phyloP scores from a whole-genome alignment of 345 rosid genomes.

The Mallotus nudiflorus region DNA sequence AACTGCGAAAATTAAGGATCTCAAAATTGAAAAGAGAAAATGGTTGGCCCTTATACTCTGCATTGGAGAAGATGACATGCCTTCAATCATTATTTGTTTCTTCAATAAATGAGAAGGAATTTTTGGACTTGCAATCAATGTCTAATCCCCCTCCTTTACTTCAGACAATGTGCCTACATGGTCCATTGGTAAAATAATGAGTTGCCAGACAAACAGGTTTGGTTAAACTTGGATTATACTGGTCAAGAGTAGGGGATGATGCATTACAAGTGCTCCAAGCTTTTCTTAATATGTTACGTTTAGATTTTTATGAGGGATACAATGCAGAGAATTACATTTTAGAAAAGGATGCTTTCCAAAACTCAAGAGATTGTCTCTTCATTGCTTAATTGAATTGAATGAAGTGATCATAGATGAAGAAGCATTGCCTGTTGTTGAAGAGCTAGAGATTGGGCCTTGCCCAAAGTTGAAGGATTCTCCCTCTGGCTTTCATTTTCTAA shows the following conservation, averaged over 20 bases:
- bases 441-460: neutral
- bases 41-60: neutral
- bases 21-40: neutral
- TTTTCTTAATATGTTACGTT: neutral
- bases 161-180: neutral
- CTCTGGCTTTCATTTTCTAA: neutral
- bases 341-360: neutral
- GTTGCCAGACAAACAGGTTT: neutral
- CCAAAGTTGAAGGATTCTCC: neutral
- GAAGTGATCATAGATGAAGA: neutral
- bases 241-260: neutral
- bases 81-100: neutral
- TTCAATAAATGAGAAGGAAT: neutral
- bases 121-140: neutral
- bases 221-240: neutral
- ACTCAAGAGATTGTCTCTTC: neutral
- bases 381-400: neutral
- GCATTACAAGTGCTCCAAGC: neutral
- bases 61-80: neutral
- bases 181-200: neutral
- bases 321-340: conserved; percentile 1
- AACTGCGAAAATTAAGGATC: neutral
- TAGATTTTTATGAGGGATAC: neutral
- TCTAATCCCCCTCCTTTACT: neutral
- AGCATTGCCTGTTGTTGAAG: conserved; percentile 8